Evolutionary conservation across 345 rosid genomes (phyloP).

Genomic region (Citrus australasica): DNA sequence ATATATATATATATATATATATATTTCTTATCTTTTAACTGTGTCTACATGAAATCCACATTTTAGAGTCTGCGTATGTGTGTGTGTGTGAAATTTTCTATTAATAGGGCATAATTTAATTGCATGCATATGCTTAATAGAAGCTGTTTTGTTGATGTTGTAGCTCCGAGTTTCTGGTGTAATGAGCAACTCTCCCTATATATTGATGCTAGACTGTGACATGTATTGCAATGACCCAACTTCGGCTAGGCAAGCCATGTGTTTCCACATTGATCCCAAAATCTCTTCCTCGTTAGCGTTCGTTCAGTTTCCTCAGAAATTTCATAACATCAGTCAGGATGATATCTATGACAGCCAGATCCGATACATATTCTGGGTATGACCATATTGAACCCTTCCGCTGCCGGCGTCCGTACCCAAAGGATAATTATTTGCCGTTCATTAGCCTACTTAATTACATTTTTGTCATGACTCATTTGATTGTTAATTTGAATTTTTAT

Average conservation of each 20-base stretch:
- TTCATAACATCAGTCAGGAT: conserved; percentile 23
- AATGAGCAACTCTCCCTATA: conserved; percentile 41
- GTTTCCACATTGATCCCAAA: conserved; percentile 37
- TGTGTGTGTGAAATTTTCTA: too few species aligned
- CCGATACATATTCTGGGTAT: conserved; percentile 26
- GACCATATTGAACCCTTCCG: background rate
- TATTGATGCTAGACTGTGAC: conserved; percentile 48
- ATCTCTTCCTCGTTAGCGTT: conserved; percentile 29
- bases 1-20: too few species aligned
- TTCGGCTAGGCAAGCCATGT: conserved; percentile 45
- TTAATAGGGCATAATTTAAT: too few species aligned
- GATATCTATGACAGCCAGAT: conserved; percentile 46
- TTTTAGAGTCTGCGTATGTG: too few species aligned
- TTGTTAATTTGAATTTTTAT: background rate
- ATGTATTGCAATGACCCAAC: conserved; percentile 46
- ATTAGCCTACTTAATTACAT: background rate
- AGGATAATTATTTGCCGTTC: too few species aligned
- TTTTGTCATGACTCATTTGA: background rate
- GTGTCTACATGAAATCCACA: too few species aligned
- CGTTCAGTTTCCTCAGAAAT: conserved; percentile 46
- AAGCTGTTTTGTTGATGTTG: background rate
- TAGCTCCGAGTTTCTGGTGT: conserved; percentile 51
- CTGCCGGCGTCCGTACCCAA: too few species aligned
- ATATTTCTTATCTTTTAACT: background rate
- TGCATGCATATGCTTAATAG: too few species aligned